phyloP scores from a whole-genome alignment of 1,284 basidiomycete species.

The Sanghuangporus sanghuang region DNA sequence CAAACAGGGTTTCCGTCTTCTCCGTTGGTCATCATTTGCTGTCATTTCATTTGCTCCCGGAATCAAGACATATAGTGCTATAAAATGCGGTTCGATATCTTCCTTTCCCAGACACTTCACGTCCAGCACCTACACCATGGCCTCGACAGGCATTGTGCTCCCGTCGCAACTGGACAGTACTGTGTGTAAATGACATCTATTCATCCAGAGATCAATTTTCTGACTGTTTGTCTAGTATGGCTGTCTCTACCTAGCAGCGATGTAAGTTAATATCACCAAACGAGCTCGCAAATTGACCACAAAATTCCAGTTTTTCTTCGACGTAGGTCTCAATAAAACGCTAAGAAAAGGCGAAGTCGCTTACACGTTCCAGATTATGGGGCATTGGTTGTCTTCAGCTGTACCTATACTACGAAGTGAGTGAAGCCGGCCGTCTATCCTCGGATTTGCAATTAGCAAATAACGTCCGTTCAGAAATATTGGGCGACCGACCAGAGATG shows the following conservation, averaged over 20 bases:
- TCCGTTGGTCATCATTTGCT: too few relatives aligned
- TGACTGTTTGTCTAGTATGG: neutral
- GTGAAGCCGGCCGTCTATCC: neutral
- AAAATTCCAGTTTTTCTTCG: neutral
- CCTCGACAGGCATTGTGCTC: neutral
- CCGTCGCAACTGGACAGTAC: neutral
- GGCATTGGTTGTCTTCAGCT: neutral
- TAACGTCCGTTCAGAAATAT: neutral
- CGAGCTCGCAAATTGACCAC: neutral
- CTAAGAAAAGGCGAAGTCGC: neutral
- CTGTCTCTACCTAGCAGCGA: neutral
- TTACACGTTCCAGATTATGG: neutral
- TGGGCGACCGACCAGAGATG: neutral
- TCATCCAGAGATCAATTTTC: neutral
- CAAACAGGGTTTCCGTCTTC: too few relatives aligned
- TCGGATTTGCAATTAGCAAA: neutral
- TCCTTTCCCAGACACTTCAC: neutral
- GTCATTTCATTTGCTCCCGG: too few relatives aligned
- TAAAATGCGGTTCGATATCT: too few relatives aligned
- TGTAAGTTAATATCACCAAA: neutral
- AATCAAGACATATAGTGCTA: too few relatives aligned
- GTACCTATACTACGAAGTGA: neutral
- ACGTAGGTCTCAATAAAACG: neutral
- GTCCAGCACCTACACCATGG: neutral
- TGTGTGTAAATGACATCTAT: neutral